Conservation (phyloP, 352 stramenopile genomes). For the Globisporangium cederbergense region DNA sequence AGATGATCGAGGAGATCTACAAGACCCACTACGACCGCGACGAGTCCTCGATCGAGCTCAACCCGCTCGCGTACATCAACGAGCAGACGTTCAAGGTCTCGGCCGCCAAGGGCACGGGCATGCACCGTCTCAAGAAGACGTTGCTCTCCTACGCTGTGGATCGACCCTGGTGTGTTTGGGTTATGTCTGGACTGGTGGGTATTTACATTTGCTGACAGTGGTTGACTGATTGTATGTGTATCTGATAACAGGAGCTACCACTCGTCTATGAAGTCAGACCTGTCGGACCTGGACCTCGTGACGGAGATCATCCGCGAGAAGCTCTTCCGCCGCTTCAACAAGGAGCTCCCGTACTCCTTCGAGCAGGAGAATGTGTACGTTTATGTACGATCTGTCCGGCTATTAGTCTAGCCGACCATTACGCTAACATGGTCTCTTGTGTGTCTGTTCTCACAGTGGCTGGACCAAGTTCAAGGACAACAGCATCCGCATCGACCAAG, state of each 20-base stretch:
- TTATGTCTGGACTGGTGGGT: too few species aligned
- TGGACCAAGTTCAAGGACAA: conserved; percentile 87
- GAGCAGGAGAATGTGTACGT: conserved; percentile 74
- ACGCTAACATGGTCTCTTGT: neutral
- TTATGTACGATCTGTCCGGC: neutral
- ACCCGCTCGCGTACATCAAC: conserved; percentile 68
- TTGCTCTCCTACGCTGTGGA: conserved; percentile 66
- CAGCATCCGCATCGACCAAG: conserved; percentile 84
- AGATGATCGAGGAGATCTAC: conserved; percentile 85
- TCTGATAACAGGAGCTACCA: conserved; percentile 56
- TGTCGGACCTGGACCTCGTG: conserved; percentile 80
- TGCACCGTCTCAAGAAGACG: conserved; percentile 60
- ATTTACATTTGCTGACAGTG: neutral
- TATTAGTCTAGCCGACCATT: neutral
- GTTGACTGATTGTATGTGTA: neutral
- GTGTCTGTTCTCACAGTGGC: conserved; percentile 25
- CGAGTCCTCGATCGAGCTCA: conserved; percentile 45
- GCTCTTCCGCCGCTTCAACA: conserved; percentile 85
- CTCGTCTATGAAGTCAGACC: conserved; percentile 82
- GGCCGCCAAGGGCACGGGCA: conserved; percentile 65
- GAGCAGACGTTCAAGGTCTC: conserved; percentile 78
- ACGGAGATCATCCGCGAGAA: conserved; percentile 88
- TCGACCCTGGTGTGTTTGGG: conserved; percentile 41
- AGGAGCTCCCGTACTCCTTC: conserved; percentile 83
- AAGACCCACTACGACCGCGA: conserved; percentile 57